phyloP scores from a whole-genome alignment of 257 asterid species.

The Thymus mandschuricus region DNA sequence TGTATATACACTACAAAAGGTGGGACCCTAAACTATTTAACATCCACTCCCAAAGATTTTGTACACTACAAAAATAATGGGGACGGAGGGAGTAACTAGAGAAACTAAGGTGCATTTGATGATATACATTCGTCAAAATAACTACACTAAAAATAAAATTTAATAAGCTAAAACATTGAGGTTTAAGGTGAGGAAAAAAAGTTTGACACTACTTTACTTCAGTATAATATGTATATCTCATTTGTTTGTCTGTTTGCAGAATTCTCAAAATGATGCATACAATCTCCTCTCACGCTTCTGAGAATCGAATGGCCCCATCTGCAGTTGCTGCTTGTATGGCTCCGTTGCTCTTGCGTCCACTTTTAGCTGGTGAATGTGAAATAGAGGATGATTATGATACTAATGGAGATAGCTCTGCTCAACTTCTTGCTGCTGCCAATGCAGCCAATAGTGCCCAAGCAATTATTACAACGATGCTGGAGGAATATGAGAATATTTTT shows the following conservation, averaged over 20 bases:
- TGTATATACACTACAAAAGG: too few relatives aligned
- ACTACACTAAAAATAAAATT: too few relatives aligned
- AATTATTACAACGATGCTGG: slow-evolving; percentile 74
- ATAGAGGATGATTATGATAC: slow-evolving; percentile 77
- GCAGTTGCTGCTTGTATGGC: slow-evolving; percentile 99
- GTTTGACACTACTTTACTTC: too few relatives aligned
- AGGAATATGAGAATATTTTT: slow-evolving; percentile 80
- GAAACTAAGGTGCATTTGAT: too few relatives aligned
- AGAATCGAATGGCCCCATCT: slow-evolving; percentile 83
- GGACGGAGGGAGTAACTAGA: too few relatives aligned
- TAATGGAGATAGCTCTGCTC: slow-evolving; percentile 86
- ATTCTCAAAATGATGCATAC: slow-evolving; percentile 87
- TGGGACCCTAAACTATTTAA: too few relatives aligned
- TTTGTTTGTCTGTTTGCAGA: slow-evolving; percentile 43
- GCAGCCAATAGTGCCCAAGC: slow-evolving; percentile 94
- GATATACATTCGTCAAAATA: too few relatives aligned
- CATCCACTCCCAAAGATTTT: too few relatives aligned
- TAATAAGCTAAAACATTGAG: too few relatives aligned
- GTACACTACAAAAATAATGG: too few relatives aligned
- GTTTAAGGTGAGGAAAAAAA: too few relatives aligned
- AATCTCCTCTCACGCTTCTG: slow-evolving; percentile 70
- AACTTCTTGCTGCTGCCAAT: slow-evolving; percentile 92
- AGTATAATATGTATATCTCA: slow-evolving; percentile 5
- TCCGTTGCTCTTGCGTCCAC: slow-evolving; percentile 93
- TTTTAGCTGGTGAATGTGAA: slow-evolving; percentile 92